phyloP scores from a whole-genome alignment of 352 stramenopile genomes.

The Globisporangium cederbergense region DNA sequence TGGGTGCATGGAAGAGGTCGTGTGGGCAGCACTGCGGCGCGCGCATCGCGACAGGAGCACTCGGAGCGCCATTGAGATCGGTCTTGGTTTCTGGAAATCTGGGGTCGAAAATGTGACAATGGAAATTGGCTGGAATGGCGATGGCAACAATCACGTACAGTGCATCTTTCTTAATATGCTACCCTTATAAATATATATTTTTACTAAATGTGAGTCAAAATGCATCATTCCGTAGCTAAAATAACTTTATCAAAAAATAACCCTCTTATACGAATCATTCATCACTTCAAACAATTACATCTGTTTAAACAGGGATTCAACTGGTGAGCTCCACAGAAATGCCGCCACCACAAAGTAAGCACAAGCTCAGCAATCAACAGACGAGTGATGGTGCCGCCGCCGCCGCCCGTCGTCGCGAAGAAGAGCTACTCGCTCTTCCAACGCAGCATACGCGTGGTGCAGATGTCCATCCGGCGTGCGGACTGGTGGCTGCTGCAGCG shows the following conservation, averaged over 20 bases:
- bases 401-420: slow-evolving; percentile 13
- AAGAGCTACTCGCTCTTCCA: slow-evolving; percentile 83
- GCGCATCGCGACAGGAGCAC: slow-evolving; percentile 13
- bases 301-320: not conserved
- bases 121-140: slow-evolving; percentile 4
- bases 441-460: slow-evolving; percentile 57
- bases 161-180: not conserved
- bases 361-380: not conserved
- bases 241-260: not conserved
- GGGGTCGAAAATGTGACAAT: slow-evolving; percentile 13
- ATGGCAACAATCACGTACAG: not conserved
- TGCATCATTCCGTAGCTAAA: not conserved
- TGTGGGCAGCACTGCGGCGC: not conserved
- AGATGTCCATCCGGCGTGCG: slow-evolving; percentile 53
- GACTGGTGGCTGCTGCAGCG: slow-evolving; percentile 50
- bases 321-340: not conserved
- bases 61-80: slow-evolving; percentile 16
- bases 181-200: not conserved
- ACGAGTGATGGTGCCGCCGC: slow-evolving; percentile 1
- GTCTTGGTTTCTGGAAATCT: not conserved
- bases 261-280: not conserved
- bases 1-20: not conserved
- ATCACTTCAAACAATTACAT: not conserved
- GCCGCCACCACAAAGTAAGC: slow-evolving; percentile 4
- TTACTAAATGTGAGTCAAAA: not conserved